Base-by-base conservation (phyloP, 345 rosid species). In the Punica granatum region DNA sequence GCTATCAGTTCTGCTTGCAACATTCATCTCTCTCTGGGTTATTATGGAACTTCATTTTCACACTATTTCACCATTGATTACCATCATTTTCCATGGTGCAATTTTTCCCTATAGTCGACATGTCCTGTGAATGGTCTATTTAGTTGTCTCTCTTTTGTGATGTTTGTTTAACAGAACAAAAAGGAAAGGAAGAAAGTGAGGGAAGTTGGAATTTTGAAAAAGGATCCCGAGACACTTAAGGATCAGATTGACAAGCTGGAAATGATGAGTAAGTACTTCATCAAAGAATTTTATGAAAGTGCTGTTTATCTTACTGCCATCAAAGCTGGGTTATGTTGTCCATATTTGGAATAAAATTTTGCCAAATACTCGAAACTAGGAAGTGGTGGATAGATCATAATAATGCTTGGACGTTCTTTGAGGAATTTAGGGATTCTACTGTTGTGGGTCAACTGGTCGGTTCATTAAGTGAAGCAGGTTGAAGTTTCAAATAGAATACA, bases 161-260 rank as follows among this genome's bases (percentile, higher is more conserved):
- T 60, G 41, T 58, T 11, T 70, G 56, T 70, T 63, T 41, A 58
- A 75, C 96, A 94, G 99, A 94, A 94, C 80, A 94, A 94, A 86
- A 94, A 89, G 68, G 98, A 94, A 73, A 85, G 98, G 36, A 89
- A 94, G 83, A 94, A 94, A 82, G 99, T 94, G 75, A 88, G 99
- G 74, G 99, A 94, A 75, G 99, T 91, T 44, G 99, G 98, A 43
- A 89, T 94, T 75, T 75, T 94, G 84, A 94, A 94, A 82, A 94
- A 94, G 80, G 99, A 94, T 77, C 99, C 99, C 0, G 95, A 84
- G n/a, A 77, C 79, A 48, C 84, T 94, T 60, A 85, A 61, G 85
- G 99, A 94, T 42, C 99, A 94, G 78, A 94, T 94, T 70, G 87
- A 84, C 59, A 94, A 94, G 76, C 72, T 94, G 77, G 99, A 94